Base-by-base conservation (phyloP, 2,329 filamentous ascomycete species). In the Didymella glomerata region DNA sequence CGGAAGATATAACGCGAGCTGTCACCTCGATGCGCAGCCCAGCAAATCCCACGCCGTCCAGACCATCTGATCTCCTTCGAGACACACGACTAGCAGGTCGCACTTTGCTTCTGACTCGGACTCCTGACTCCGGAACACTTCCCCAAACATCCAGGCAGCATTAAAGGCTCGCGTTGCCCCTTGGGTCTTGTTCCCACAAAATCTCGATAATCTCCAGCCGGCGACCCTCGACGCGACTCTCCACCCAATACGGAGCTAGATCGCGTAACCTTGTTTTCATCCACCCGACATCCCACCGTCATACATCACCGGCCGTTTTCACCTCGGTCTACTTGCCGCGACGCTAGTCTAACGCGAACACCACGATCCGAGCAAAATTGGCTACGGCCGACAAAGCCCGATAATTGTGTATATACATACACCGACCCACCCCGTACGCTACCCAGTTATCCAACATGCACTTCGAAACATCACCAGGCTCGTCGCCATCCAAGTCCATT, bases 401-500 rank as follows among this genome's bases (percentile, higher is more conserved):
- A 63, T 60, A 58, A 60, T 28, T 63, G 58, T 64, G 55, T 66
- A 67, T 68, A 69, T 69, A 70, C 64, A 68, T 54, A 62, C 54
- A 61, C 53, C 54, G 64, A 69, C 64, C 70, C 66, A 68, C 70
- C 63, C 66, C 61, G 30, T 58, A 61, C 67, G 59, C 67, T 62
- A 68, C 8, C 30, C 49, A 48, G 18, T 40, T 34, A 18, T 36
- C 18, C 53, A 57, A 49, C 7, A 77, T 77, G 75, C 72, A 77
- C 53, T 77, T 77, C 64, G 74, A 76, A 65, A 51, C 69, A 6
- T 75, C 74, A 32, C 74, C 74, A 41, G 65, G 68, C 61, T 73
- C 74, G 18, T 77, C 74, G 60, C 75, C 76, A 13, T 76, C 74
- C 56, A 76, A 75, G 53, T 77, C 75, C 18, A 70, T 75, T n/a